Evolutionary conservation across 345 rosid species (phyloP), one percentile per base, ranked within the genome.

Genomic region (Physaria fendleri): DNA sequence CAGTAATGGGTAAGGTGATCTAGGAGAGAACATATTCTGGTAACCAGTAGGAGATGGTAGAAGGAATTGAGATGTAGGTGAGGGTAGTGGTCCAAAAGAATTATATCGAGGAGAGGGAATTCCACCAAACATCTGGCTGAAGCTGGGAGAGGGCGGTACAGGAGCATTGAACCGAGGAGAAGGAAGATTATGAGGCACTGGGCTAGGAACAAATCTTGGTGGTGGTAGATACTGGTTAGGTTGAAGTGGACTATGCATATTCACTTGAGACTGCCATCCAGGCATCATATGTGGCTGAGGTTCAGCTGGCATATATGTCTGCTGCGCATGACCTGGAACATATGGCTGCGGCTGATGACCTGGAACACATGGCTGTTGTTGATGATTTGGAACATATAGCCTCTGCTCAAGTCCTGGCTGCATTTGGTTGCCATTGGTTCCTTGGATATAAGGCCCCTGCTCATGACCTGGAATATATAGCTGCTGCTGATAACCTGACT

Each of bases 61-160:
- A 62, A 76, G 82, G 73, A 80, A 90, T 69, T 90, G 95, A 15
- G 94, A 82, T 57, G 94, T 79, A 28, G 97, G 95, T 12, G 97
- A 87, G 23, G 80, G 88, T 56, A 88, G 72, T 39, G 78, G 75
- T 15, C 81, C 73, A 34, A 85, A 84, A 11, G 81, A 81, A 49
- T 76, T 81, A 79, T 87, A 73, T 18, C 69, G 68, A 6, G 87
- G 93, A 39, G 87, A 80, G 37, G 87, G 66, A 74, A 52, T 74
- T 24, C 73, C 47, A 59, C 71, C 76, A 51, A 76, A 76, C 61
- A 76, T 43, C 48, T 78, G 80, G 54, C 59, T 76, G 25, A 78
- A 59, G 41, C 84, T 62, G 4, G 89, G 87, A 13, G 82, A 74
- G 6, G 79, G 85, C 33, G 79, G 85, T 37, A 56, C 65, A 28